Base-by-base conservation (phyloP, 225 moss, liverwort and hornwort genomes). In the Lunularia cruciata region DNA sequence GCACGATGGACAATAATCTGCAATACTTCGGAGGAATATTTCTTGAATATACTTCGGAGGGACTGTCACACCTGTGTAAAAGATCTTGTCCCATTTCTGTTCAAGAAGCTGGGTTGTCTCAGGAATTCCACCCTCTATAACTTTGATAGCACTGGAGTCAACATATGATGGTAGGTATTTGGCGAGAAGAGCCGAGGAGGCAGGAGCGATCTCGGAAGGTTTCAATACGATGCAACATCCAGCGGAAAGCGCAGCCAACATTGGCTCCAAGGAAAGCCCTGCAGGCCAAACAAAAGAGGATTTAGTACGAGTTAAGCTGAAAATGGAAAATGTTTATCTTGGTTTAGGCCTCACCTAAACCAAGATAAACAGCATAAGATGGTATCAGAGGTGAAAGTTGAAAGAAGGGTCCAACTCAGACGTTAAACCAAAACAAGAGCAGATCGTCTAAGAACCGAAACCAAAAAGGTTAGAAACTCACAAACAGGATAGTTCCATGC, bases 21-120 rank as follows among this genome's bases (percentile, higher is more conserved):
- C 27, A 6, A 60, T 19, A 60, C 11, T 32, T 30, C 27, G n/a
- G 16, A n/a, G 32, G 6, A 32, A 60, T n/a, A 60, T 60, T 19
- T 27, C 37, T 22, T 10, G n/a, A 61, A n/a, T n/a, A 42, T 3
- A 15, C 42, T 0, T 6, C 0, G 38, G 27, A 2, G 15, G 1
- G 20, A 16, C 46, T 26, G 12, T 33, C 46, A 28, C 75, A 92
- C 95, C 92, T 67, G 95, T 95, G 59, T 88, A 95, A 66, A 95
- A 88, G 42, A 95, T 92, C 59, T 87, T 95, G 79, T 95, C 90
- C 95, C 95, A 95, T 65, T 57, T 84, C 60, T 92, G 95, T 36
- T 84, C 85, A 60, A 95, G 68, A 19, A 92, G 72, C 0, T 86
- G 85, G 13, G 92, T 87, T 8, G 83, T 30, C 62, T 90, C 89